A percentile compares a stretch with the other conserved stretches of the same genome.
Evolutionary conservation across 1,139 yeast species (phyloP).

Genomic region (Pichia sp.): DNA sequence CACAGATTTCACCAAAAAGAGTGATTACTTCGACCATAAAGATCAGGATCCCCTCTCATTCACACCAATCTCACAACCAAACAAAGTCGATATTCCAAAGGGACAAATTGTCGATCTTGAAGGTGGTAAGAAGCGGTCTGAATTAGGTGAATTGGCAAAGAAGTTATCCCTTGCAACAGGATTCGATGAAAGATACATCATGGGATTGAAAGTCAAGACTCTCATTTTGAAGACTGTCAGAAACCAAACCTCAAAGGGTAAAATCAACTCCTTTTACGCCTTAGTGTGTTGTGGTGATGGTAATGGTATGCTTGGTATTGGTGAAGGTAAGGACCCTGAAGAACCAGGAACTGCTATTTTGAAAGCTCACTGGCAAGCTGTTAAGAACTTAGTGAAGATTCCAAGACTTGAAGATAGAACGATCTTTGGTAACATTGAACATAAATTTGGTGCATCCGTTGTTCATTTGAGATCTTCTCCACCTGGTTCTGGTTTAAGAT

Average conservation of each 20-base stretch:
- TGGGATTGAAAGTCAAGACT: slow-evolving; percentile 58
- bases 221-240: slow-evolving; percentile 74
- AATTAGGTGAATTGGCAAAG: slow-evolving; percentile 37
- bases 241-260: slow-evolving; percentile 92
- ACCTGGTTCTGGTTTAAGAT: slow-evolving; percentile 91
- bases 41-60: slow-evolving; percentile 14
- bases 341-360: slow-evolving; percentile 71
- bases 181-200: slow-evolving; percentile 57
- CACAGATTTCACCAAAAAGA: slow-evolving; percentile 51
- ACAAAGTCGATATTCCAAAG: slow-evolving; percentile 19
- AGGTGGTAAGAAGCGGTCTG: slow-evolving; percentile 18
- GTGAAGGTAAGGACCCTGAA: slow-evolving; percentile 87
- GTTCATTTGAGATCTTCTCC: slow-evolving; percentile 82
- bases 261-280: slow-evolving; percentile 77
- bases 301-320: slow-evolving; percentile 90
- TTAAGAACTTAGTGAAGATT: slow-evolving; percentile 72
- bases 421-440: slow-evolving; percentile 74
- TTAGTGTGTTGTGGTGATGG: slow-evolving; percentile 89
- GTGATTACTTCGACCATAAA: slow-evolving; percentile 38
- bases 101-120: slow-evolving; percentile 18
- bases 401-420: slow-evolving; percentile 92
- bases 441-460: slow-evolving; percentile 83
- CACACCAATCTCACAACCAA: slow-evolving; percentile 21
- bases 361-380: slow-evolving; percentile 93
- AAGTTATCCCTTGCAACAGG: slow-evolving; percentile 70